Evolutionary conservation across 1,284 basidiomycete genomes (phyloP), one percentile per base, ranked within the genome.

Genomic region (Marasmius fiardii): DNA sequence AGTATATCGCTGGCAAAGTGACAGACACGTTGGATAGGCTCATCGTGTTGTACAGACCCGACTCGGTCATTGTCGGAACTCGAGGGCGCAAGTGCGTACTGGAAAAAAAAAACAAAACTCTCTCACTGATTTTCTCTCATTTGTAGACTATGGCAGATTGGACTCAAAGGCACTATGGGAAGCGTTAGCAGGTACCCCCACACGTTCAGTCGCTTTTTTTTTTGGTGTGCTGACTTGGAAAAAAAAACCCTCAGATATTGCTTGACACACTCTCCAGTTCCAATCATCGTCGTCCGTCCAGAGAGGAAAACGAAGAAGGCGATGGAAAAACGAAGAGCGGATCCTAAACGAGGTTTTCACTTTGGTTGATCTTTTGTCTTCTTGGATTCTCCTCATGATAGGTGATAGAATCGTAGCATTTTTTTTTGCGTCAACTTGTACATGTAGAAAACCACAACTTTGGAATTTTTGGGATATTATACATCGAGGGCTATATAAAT

Each of bases 1-100:
- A 98, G 74, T 95, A 93, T 66, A 91, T 98, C 41, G 92, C 94
- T 0, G 96, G 96, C 33, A 88, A 87, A 59, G 86, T 97, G 5
- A 91, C 92, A 0, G 84, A 90, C 55, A 95, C 92, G 8, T 87
- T 98, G 59, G 90, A 95, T 65, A 87, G 93, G 49, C 83, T 99
- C 62, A 96, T 98, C 60, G 92, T 94, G 1, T 83, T 98, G 37
- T 98, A 99, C 67, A 86, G 95, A 44, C 96, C 96, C 1, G 95
- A 99, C 70, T 93, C 92, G 1, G 79, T 98, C 53, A 88, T 98
- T 16, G 95, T 98, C 23, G 96, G 96, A 12, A 96, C 93, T 12
- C 82, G 92, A 34, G 95, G 94, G 0, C 79, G 83, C 58, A 75
- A 37, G 72, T 83, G 72, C 6, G 68, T 70, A 33, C n/a, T n/a